phyloP scores from a whole-genome alignment of 305 asterid species.

The Fraxinus greggii region DNA sequence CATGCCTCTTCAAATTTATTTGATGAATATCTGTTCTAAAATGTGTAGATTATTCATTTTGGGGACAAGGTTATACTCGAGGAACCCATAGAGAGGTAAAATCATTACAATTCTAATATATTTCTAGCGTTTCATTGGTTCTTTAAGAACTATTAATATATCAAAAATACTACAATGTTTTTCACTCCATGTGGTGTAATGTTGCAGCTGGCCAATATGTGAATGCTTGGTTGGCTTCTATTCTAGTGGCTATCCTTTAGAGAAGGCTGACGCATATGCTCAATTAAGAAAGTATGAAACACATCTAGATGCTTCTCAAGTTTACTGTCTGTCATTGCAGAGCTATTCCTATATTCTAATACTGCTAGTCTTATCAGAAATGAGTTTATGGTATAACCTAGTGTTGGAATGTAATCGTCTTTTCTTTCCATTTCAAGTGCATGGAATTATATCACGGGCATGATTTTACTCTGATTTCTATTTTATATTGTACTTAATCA shows the following conservation, averaged over 20 bases:
- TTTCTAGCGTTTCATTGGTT: not conserved
- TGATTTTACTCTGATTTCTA: not conserved
- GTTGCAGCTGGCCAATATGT: conserved; percentile 86
- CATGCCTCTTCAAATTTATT: not conserved
- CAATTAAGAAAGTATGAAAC: conserved; percentile 72
- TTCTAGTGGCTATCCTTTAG: conserved; percentile 76
- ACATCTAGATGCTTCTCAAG: not conserved
- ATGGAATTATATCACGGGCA: not conserved
- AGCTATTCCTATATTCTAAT: not conserved
- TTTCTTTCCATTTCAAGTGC: not conserved
- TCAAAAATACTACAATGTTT: not conserved
- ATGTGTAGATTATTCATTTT: conserved; percentile 71
- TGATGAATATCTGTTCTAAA: conserved; percentile 15
- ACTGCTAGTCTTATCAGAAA: not conserved
- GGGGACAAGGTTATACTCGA: conserved; percentile 86
- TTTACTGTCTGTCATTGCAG: not conserved
- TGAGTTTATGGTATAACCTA: not conserved
- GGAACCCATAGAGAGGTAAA: conserved; percentile 85
- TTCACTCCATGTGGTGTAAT: not conserved
- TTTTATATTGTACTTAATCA: not conserved
- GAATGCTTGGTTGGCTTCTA: conserved; percentile 93
- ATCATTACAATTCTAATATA: not conserved
- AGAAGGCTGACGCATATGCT: conserved; percentile 91
- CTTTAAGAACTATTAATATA: not conserved
- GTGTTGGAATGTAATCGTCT: not conserved